Percentiles rank a stretch among this genome's conserved stretches.
phyloP scores from a whole-genome alignment of 352 stramenopile species.

The Phytophthora citrophthora region DNA sequence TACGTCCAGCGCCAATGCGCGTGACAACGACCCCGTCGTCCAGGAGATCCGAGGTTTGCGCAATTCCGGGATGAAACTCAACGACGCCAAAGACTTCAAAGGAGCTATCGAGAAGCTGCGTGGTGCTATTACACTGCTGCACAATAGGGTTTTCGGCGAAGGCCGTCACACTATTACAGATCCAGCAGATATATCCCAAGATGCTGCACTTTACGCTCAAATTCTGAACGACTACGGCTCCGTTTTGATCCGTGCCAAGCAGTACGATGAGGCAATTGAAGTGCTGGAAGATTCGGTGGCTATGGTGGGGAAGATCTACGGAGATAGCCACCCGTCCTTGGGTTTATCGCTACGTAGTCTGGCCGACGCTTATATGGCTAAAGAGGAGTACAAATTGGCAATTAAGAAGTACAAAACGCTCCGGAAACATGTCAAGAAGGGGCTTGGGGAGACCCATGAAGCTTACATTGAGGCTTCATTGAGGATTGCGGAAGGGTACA shows the following conservation, averaged over 20 bases:
- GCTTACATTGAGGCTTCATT: slow-evolving; percentile 77
- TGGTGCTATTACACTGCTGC: slow-evolving; percentile 66
- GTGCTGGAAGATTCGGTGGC: slow-evolving; percentile 77
- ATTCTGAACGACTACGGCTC: slow-evolving; percentile 84
- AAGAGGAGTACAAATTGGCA: slow-evolving; percentile 74
- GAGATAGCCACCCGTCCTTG: slow-evolving; percentile 80
- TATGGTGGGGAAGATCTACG: slow-evolving; percentile 81
- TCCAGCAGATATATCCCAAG: slow-evolving; percentile 60
- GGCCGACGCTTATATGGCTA: slow-evolving; percentile 80
- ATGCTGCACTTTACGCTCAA: slow-evolving; percentile 79
- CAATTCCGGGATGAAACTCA: slow-evolving; percentile 79
- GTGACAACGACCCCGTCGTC: slow-evolving; percentile 72
- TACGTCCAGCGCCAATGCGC: slow-evolving; percentile 34
- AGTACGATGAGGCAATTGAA: slow-evolving; percentile 79
- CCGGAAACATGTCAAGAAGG: slow-evolving; percentile 70
- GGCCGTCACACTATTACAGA: slow-evolving; percentile 56
- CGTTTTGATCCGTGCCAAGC: slow-evolving; percentile 71
- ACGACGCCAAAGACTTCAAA: slow-evolving; percentile 64
- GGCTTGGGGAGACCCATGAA: slow-evolving; percentile 71
- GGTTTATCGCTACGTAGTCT: slow-evolving; percentile 78
- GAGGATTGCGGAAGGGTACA: slow-evolving; percentile 74
- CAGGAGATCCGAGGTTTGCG: slow-evolving; percentile 68
- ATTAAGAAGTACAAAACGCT: slow-evolving; percentile 76
- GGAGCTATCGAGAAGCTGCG: slow-evolving; percentile 68
- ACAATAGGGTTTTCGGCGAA: slow-evolving; percentile 74